Evolutionary conservation across 331 rosid genomes (phyloP), one percentile per base, ranked within the genome.

Genomic region (Spiraea crenata): DNA sequence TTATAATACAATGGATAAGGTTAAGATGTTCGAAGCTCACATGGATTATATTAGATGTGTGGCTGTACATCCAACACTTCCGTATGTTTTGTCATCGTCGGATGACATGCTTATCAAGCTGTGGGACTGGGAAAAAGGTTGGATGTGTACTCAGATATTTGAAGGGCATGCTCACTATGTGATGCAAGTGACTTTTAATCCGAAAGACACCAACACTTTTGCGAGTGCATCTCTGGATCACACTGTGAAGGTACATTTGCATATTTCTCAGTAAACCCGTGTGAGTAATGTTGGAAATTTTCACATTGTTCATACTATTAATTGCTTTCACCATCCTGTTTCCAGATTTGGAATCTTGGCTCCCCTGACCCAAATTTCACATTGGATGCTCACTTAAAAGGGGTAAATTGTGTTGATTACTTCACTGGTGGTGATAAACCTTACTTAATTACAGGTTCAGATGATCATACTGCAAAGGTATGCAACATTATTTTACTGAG

Each of bases 191-290:
- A 85, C 92, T 6, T 84, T 91, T 44, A 83, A 91, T 63, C 96
- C 95, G 3, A 86, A 87, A 64, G 95, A 91, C 74, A 83, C 86
- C 38, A 71, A 81, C 65, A 82, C 83, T 61, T 87, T 93, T 79
- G 92, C 87, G 17, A 91, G 86, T 83, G 90, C 99, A 72, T 93
- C 97, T 69, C 87, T 91, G 41, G 97, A 93, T 77, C 92, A 89
- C 58, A 91, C 97, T 72, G 71, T 91, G 63, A 93, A 93, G 97
- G 95, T 90, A 79, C 19, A 19, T 37, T 35, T 8, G 31, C n/a
- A 6, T 72, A 7, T 45, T 63, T 41, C 45, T 61, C 65, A 52
- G 2, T 46, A 56, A 25, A 50, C 38, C 60, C 4, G 9, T 70
- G 41, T 42, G n/a, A 3, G 2, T 68, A 57, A 39, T 16, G 12